A percentile compares a stretch with the other conserved stretches of the same genome.
phyloP scores from a whole-genome alignment of 2,329 filamentous ascomycete species.

The Cladophialophora exuberans region DNA sequence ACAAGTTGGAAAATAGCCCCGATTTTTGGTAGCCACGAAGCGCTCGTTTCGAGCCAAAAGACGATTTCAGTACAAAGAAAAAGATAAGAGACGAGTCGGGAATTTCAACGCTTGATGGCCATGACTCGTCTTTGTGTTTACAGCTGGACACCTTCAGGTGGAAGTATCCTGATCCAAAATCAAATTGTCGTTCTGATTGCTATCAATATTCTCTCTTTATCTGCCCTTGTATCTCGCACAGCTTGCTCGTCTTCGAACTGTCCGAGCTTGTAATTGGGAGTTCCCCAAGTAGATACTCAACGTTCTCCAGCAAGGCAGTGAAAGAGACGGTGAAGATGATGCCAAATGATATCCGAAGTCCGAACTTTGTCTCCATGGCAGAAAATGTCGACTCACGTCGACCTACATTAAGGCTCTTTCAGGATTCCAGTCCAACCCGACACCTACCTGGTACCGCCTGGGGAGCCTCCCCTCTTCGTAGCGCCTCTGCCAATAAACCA shows the following conservation, averaged over 20 bases:
- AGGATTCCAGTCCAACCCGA: background rate
- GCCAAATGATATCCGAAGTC: background rate
- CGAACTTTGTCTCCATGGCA: conserved; percentile 6
- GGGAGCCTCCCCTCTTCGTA: too few relatives aligned
- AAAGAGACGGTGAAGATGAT: background rate
- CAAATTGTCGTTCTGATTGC: too few relatives aligned
- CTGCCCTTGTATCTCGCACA: background rate
- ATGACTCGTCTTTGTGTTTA: too few relatives aligned
- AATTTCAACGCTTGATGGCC: background rate
- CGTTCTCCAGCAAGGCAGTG: background rate
- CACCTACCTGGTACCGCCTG: too few relatives aligned
- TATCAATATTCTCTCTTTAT: background rate
- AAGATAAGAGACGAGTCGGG: background rate
- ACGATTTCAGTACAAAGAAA: too few relatives aligned
- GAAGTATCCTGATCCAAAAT: too few relatives aligned
- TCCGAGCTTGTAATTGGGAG: background rate
- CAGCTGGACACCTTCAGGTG: too few relatives aligned
- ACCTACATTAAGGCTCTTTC: background rate
- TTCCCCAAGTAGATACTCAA: background rate
- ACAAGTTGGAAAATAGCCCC: background rate
- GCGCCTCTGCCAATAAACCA: too few relatives aligned
- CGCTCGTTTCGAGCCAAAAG: background rate
- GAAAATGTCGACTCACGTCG: too few relatives aligned
- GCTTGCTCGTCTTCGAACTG: conserved; percentile 1
- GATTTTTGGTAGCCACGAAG: background rate